Base-by-base conservation (phyloP, 1,139 yeast genomes). In the Yamadazyma sp. region DNA sequence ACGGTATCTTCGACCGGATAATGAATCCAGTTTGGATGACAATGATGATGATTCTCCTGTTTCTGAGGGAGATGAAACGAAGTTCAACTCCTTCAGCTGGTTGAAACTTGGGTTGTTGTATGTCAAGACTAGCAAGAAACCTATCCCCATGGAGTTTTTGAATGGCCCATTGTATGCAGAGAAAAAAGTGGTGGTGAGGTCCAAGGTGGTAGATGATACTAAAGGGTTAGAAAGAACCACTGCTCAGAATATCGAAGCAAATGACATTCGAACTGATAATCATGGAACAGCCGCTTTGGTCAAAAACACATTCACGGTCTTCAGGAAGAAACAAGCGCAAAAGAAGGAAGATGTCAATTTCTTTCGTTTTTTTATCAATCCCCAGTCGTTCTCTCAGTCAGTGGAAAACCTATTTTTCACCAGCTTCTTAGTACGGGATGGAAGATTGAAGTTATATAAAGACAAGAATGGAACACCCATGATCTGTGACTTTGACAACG, bases 331-430 rank as follows among this genome's bases (percentile, higher is more conserved):
- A 59, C 56, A 53, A 22, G 48, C 43, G 4, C 49, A 59, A 1
- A 17, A 28, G 1, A 31, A 33, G 4, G 54, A 57, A 7, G 75
- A 73, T 1, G 69, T 88, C 9, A 80, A 79, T 43, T 66, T 88
- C 39, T 86, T 79, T 55, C 66, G 72, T 45, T 83, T 86, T 50
- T 76, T 87, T 43, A 68, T 89, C 28, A 81, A 91, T 54, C 96
- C 96, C 0, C 41, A 62, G 7, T 83, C 92, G 5, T 91, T 84
- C 60, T 72, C 85, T 2, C 91, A 85, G 55, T 77, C 92, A 4
- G 80, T 89, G 4, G 97, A 91, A 55, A 88, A 87, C 55, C 63
- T 91, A 49, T 91, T 89, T 55, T 86, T 83, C 54, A 74, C 87
- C 1, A 85, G 95, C 57, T 89, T 89, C 54, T 64, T 91, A 36